phyloP scores from a whole-genome alignment of 2,329 filamentous ascomycete genomes.

The Pestalotiopsis sp. region DNA sequence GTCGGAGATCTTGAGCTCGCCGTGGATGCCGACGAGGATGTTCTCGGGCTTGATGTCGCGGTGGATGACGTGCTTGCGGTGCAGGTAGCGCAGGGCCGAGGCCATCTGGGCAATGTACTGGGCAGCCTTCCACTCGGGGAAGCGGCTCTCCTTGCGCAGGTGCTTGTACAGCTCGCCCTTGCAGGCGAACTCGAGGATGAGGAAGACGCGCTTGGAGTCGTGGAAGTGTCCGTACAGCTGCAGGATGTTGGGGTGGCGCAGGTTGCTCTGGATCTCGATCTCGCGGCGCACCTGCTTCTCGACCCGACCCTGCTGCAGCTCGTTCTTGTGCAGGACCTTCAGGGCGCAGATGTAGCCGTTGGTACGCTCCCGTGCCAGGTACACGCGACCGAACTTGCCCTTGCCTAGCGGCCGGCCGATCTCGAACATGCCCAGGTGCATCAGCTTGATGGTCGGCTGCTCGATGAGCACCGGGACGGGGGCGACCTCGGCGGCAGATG shows the following conservation, averaged over 20 bases:
- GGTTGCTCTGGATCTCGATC: constrained; percentile 87
- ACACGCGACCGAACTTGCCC: constrained; percentile 86
- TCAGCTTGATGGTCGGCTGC: constrained; percentile 63
- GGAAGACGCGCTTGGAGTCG: constrained; percentile 83
- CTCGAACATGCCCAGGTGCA: constrained; percentile 93
- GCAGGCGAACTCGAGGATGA: constrained; percentile 85
- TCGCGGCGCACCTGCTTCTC: constrained; percentile 88
- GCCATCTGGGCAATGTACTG: constrained; percentile 91
- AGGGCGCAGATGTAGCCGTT: constrained; percentile 84
- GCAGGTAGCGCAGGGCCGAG: constrained; percentile 85
- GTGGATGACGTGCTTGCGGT: constrained; percentile 97
- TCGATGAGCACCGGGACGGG: constrained; percentile 48
- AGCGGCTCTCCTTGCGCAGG: constrained; percentile 75
- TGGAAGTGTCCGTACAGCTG: constrained; percentile 87
- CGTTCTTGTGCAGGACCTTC: constrained; percentile 84
- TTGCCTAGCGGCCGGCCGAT: constrained; percentile 86
- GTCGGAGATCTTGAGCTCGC: constrained; percentile 97
- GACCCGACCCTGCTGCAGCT: constrained; percentile 75
- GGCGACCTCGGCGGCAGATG: constrained; percentile 42
- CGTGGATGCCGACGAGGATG: constrained; percentile 92
- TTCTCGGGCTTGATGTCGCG: constrained; percentile 98
- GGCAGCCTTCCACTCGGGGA: constrained; percentile 84
- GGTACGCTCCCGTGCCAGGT: constrained; percentile 78
- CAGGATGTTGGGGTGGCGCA: constrained; percentile 84
- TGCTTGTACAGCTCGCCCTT: constrained; percentile 90